Evolutionary conservation across 169 alveolate genomes (phyloP), one percentile per base, ranked within the genome.

Genomic region (Cryptosporidium bovis): DNA sequence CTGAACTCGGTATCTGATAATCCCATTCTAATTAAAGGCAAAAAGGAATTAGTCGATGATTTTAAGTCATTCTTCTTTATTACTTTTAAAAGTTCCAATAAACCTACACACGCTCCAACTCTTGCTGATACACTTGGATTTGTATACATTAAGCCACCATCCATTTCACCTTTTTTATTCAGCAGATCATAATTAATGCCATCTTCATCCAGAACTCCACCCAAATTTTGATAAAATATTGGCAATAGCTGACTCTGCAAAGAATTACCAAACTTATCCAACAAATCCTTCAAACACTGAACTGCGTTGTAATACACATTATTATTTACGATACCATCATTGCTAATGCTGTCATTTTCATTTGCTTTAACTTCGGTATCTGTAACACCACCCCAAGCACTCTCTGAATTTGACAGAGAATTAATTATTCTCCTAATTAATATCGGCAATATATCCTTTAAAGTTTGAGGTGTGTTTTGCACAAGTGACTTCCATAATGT

Each of bases 401-500:
- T 40, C 10, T 1, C 48, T 16, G 69, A 60, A 1, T 83, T 51
- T 10, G 90, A 90, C 34, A 92, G 90, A 20, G 71, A 56, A 50
- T 60, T 50, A 65, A 91, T 91, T 20, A 92, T 82, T 27, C 93
- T 82, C 10, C 87, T 34, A 20, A 84, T 84, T 46, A 92, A 58
- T 64, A 92, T 92, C 44, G 94, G 92, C 16, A 92, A 68, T 15
- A 92, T 65, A 53, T 92, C 93, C 67, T 69, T 83, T 20, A 92
- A 58, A 7, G 92, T 87, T n/a, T 90, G 84, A 18, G 95, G 94
- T 51, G 94, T 90, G 84, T 93, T 93, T 40, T 90, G 84, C 48
- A 93, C 95, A 6, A 91, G 44, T 1, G 84, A 71, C 82, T 93
- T 93, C 94, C 94, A 91, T 16, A 90, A 90, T 33, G 65, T 71